phyloP scores from a whole-genome alignment of 148 eudicot species.

The Rhododendron ferrugineum region DNA sequence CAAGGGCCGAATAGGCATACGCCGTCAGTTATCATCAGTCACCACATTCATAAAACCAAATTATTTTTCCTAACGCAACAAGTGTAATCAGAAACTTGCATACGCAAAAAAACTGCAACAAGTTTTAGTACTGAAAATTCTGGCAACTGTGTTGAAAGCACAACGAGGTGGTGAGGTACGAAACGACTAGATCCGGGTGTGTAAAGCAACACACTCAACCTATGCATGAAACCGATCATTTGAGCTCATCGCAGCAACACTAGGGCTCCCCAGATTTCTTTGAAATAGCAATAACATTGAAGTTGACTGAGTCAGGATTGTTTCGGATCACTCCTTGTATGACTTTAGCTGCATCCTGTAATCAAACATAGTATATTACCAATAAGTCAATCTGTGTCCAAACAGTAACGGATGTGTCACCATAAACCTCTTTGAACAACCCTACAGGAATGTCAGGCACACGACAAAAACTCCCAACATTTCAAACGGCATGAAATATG shows the following conservation, averaged over 20 bases:
- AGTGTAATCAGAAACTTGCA: neutral
- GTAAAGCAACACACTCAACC: neutral
- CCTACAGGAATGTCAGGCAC: neutral
- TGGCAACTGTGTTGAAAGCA: neutral
- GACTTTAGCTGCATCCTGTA: conserved; percentile 86
- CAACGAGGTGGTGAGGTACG: neutral
- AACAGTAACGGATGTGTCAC: neutral
- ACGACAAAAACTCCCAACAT: neutral
- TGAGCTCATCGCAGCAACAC: conserved; percentile 3
- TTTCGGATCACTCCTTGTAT: conserved; percentile 60
- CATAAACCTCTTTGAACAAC: neutral
- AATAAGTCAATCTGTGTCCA: neutral
- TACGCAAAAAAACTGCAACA: neutral
- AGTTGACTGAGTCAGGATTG: conserved; percentile 76
- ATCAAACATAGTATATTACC: neutral
- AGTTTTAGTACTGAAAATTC: neutral
- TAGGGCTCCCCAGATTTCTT: conserved; percentile 35
- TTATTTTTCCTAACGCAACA: neutral
- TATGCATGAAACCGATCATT: neutral
- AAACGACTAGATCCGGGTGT: neutral
- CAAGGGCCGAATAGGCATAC: neutral
- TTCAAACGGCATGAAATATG: neutral
- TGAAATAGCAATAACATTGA: conserved; percentile 82
- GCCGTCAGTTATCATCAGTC: neutral
- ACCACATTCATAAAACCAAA: neutral